Conservation (phyloP, 495 filamentous ascomycete species). For the Hypoxylon cercidicola region DNA sequence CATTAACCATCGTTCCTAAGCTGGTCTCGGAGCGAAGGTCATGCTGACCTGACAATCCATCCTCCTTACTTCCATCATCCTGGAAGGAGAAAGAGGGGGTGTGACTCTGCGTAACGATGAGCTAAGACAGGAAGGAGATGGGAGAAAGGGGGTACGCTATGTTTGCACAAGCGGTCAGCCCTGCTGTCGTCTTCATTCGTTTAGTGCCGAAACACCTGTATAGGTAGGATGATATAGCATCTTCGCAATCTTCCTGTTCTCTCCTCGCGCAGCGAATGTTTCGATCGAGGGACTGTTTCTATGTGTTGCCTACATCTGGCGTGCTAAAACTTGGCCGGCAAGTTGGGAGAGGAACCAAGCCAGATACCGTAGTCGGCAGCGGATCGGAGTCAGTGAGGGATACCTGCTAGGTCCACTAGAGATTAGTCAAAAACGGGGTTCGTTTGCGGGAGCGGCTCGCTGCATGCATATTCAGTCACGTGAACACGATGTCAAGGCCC, state of each 20-base stretch:
- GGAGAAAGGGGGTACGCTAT: neutral
- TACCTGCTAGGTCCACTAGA: conserved; percentile 30
- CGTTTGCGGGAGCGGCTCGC: conserved; percentile 50
- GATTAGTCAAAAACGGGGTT: conserved; percentile 43
- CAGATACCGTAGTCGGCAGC: conserved; percentile 22
- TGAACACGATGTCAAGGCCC: conserved; percentile 30
- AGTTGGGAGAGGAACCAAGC: conserved; percentile 7
- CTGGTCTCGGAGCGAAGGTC: conserved; percentile 18
- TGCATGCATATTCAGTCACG: conserved; percentile 50
- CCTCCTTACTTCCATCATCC: conserved; percentile 32
- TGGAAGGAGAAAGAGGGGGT: conserved; percentile 22
- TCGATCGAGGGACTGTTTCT: conserved; percentile 4
- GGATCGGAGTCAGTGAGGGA: conserved; percentile 31
- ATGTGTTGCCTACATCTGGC: no score
- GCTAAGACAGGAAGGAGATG: conserved; percentile 25
- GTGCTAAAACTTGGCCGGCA: conserved; percentile 1
- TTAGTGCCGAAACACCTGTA: no score
- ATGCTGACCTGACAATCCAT: conserved; percentile 19
- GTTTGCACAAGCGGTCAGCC: neutral
- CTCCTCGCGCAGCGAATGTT: no score
- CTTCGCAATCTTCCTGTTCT: neutral
- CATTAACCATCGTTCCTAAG: neutral
- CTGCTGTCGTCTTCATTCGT: no score
- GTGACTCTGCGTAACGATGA: conserved; percentile 16
- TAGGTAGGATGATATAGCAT: no score